phyloP scores from a whole-genome alignment of 1,284 basidiomycete genomes.

The Anthracocystis walkeri region DNA sequence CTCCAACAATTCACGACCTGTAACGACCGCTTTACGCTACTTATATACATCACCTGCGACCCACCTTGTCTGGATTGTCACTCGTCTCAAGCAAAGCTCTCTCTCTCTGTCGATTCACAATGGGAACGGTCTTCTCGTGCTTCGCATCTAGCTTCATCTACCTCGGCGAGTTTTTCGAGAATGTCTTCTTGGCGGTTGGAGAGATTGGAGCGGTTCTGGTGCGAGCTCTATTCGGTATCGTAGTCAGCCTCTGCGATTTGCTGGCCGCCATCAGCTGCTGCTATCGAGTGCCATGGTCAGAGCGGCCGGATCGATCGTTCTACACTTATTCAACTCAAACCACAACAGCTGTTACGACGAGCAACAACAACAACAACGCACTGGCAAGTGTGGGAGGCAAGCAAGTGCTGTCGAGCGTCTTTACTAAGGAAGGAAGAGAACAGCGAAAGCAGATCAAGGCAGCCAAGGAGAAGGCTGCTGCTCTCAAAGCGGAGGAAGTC shows the following conservation, averaged over 20 bases:
- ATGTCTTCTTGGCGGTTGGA: slow-evolving; percentile 48
- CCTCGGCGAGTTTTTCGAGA: slow-evolving; percentile 54
- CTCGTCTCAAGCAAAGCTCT: neutral
- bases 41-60: neutral
- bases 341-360: neutral
- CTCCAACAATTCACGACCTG: slow-evolving; percentile 13
- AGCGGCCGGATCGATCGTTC: slow-evolving; percentile 50
- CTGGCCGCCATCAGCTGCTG: slow-evolving; percentile 61
- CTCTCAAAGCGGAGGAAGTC: slow-evolving; percentile 22
- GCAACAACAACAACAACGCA: slow-evolving; percentile 2
- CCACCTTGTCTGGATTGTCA: neutral
- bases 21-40: neutral
- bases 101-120: neutral
- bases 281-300: slow-evolving; percentile 53
- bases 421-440: slow-evolving; percentile 38
- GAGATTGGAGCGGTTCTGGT: slow-evolving; percentile 55
- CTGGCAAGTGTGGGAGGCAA: slow-evolving; percentile 34
- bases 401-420: slow-evolving; percentile 37
- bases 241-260: slow-evolving; percentile 59
- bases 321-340: slow-evolving; percentile 30
- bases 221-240: slow-evolving; percentile 49
- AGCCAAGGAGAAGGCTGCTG: slow-evolving; percentile 51
- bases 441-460: slow-evolving; percentile 51
- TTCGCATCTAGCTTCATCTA: slow-evolving; percentile 52
- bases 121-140: slow-evolving; percentile 58